Evolutionary conservation across 345 rosid species (phyloP).

Genomic region (Brassica rapa): DNA sequence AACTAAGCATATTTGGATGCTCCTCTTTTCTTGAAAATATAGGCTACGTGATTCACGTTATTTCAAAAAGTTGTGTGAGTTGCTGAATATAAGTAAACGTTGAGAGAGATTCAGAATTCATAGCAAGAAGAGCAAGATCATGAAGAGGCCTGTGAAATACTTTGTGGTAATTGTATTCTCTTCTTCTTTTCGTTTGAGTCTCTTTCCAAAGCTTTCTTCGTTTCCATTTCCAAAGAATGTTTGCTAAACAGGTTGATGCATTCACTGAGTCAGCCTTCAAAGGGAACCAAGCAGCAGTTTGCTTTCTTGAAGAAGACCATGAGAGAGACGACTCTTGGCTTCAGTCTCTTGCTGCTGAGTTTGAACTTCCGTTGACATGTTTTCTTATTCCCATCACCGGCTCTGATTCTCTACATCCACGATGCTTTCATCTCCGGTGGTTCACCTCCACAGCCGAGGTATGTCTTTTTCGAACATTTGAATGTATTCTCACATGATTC

Average conservation of each 20-base stretch:
- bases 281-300: constrained; percentile 78
- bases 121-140: constrained; percentile 27
- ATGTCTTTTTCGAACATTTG: too few species aligned
- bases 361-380: too few species aligned
- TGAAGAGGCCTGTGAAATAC: constrained; percentile 44
- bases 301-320: constrained; percentile 56
- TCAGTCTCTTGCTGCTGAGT: too few species aligned
- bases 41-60: not conserved
- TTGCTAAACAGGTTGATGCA: constrained; percentile 57
- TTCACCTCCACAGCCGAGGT: too few species aligned
- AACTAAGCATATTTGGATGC: not conserved
- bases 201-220: not conserved
- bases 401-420: too few species aligned
- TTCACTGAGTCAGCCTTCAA: constrained; percentile 65
- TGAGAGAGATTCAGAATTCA: not conserved
- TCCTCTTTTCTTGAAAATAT: not conserved
- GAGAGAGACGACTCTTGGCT: too few species aligned
- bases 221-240: not conserved
- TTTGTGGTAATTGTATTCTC: constrained; percentile 40
- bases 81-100: not conserved
- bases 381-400: too few species aligned
- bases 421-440: too few species aligned
- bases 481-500: too few species aligned
- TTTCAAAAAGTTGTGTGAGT: not conserved
- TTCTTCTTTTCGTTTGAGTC: not conserved